Conservation (phyloP, 2,329 filamentous ascomycete species). For the Verticillium nubilum region DNA sequence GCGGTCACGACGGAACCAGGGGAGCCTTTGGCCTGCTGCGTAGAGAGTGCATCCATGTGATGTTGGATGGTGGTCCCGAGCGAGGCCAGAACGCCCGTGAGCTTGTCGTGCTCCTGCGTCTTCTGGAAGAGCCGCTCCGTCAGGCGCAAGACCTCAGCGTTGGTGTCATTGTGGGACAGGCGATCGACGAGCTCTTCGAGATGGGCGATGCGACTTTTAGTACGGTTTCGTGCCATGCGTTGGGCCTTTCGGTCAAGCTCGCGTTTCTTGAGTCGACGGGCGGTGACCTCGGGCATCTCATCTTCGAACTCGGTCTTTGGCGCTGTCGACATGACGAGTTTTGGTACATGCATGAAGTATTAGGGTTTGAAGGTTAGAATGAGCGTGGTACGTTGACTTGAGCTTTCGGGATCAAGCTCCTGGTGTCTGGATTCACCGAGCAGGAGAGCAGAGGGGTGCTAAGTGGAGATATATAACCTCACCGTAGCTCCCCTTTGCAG, state of each 20-base stretch:
- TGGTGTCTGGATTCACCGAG: background rate
- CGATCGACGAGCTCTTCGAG: slow-evolving; percentile 17
- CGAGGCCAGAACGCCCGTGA: background rate
- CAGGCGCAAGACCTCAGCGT: slow-evolving; percentile 13
- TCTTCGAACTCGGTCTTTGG: background rate
- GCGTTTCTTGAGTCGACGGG: slow-evolving; percentile 16
- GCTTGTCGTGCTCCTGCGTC: slow-evolving; percentile 14
- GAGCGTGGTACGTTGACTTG: background rate
- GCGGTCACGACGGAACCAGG: background rate
- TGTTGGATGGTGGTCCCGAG: background rate
- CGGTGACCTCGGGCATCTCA: background rate
- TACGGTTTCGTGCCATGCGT: slow-evolving; percentile 20
- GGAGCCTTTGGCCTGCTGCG: background rate
- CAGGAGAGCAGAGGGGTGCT: background rate
- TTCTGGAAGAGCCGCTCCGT: slow-evolving; percentile 15
- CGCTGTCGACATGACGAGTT: background rate
- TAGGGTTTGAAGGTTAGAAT: background rate
- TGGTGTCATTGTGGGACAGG: slow-evolving; percentile 14
- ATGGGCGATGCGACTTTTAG: slow-evolving; percentile 19
- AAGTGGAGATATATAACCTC: background rate
- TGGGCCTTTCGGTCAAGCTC: slow-evolving; percentile 21
- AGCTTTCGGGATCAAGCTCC: background rate
- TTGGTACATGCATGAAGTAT: background rate
- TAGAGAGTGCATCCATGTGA: background rate
- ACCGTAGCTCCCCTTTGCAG: background rate